These are phyloP conservation scores for Rheum nobile DNA, from an alignment of 148 eudicot genomes.

Conservation along the genomic window DNA sequence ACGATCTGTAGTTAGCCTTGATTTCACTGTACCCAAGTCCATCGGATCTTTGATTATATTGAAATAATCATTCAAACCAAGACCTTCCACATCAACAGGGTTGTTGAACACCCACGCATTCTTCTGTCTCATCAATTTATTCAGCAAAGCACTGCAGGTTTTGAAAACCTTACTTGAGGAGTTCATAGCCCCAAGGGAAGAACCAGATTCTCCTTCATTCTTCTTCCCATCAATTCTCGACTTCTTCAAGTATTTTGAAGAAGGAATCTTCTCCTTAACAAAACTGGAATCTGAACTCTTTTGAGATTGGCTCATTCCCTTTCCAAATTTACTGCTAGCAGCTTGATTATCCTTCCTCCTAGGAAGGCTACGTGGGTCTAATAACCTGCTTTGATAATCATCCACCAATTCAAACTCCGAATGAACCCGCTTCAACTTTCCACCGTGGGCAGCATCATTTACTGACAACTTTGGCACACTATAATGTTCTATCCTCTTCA, in stretches of 20 bases:
- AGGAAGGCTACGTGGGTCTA: constrained; percentile 39
- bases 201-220: constrained; percentile 8
- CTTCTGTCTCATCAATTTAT: constrained; percentile 86
- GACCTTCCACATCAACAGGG: constrained; percentile 72
- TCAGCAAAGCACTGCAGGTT: constrained; percentile 53
- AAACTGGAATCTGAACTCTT: constrained; percentile 15
- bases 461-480: constrained; percentile 9
- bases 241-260: constrained; percentile 30
- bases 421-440: constrained; percentile 34
- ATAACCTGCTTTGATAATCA: constrained; percentile 29
- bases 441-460: constrained; percentile 24
- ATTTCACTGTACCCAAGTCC: constrained; percentile 94
- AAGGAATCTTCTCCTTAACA: not conserved
- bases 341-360: constrained; percentile 42
- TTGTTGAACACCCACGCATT: constrained; percentile 82
- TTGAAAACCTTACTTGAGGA: constrained; percentile 44
- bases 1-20: constrained; percentile 56
- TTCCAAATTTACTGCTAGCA: constrained; percentile 58
- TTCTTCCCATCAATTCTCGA: constrained; percentile 38
- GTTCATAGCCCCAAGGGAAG: constrained; percentile 28
- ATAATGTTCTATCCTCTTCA: constrained; percentile 53
- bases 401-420: constrained; percentile 37
- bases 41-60: constrained; percentile 72
- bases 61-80: constrained; percentile 81
- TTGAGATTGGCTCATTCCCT: constrained; percentile 14